Evolutionary conservation across 2,329 filamentous ascomycete species (phyloP).

Genomic region (Fusarium sp.): DNA sequence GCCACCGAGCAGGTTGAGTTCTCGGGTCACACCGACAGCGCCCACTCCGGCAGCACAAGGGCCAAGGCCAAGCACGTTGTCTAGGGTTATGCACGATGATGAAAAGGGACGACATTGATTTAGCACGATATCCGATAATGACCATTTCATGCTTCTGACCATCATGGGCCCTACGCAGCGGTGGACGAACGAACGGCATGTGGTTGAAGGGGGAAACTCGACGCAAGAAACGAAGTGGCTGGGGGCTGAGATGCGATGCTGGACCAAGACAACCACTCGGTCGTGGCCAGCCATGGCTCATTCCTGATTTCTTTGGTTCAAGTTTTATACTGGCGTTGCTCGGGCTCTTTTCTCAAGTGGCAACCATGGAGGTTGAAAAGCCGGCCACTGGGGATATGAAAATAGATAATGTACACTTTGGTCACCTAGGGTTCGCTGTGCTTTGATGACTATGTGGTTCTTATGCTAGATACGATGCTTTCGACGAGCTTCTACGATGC

Average conservation of each 20-base stretch:
- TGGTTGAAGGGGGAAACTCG: slow-evolving; percentile 21
- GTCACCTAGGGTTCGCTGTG: slow-evolving; percentile 14
- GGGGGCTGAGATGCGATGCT: slow-evolving; percentile 19
- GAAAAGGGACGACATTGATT: slow-evolving; percentile 37
- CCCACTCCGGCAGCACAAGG: slow-evolving; percentile 89
- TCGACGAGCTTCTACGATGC: neutral
- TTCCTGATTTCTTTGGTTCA: slow-evolving; percentile 36
- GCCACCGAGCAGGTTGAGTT: slow-evolving; percentile 85
- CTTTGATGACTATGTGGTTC: slow-evolving; percentile 8
- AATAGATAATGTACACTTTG: slow-evolving; percentile 41
- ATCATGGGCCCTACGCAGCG: slow-evolving; percentile 24
- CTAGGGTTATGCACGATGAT: slow-evolving; percentile 55
- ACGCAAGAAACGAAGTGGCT: slow-evolving; percentile 20
- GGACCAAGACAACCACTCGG: slow-evolving; percentile 5
- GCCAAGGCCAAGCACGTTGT: slow-evolving; percentile 94
- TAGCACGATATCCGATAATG: slow-evolving; percentile 43
- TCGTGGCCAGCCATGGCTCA: slow-evolving; percentile 25
- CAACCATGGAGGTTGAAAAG: slow-evolving; percentile 36
- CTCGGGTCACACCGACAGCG: slow-evolving; percentile 93
- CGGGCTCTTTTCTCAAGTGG: slow-evolving; percentile 39
- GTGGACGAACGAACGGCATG: slow-evolving; percentile 23
- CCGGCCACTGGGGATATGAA: slow-evolving; percentile 37
- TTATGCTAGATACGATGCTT: slow-evolving; percentile 1
- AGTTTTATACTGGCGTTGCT: slow-evolving; percentile 48
- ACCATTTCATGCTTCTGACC: slow-evolving; percentile 37